phyloP scores from a whole-genome alignment of 495 filamentous ascomycete genomes.

The Penicillium coprophilum region DNA sequence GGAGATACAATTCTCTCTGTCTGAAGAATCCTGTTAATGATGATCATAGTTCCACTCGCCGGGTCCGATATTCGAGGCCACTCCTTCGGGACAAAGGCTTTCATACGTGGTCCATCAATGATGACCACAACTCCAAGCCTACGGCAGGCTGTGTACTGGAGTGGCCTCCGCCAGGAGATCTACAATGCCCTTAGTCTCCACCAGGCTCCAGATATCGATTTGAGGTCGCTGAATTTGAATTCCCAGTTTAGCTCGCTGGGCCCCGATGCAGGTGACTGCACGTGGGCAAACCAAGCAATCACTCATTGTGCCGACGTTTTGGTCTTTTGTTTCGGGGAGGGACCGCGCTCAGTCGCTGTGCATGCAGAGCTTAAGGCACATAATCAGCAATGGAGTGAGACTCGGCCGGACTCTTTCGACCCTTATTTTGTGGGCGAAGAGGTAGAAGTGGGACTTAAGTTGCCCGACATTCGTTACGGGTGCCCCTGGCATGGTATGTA shows the following conservation, averaged over 20 bases:
- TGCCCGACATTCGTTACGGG: constrained; percentile 28
- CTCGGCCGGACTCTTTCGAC: constrained; percentile 25
- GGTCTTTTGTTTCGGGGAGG: constrained; percentile 24
- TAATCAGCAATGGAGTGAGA: constrained; percentile 24
- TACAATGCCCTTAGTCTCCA: constrained; percentile 28
- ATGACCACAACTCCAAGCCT: constrained; percentile 25
- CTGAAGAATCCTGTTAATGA: constrained; percentile 3
- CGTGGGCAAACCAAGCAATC: constrained; percentile 31
- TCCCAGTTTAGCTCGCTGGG: constrained; percentile 21
- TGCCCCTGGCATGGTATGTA: constrained; percentile 28
- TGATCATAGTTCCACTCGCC: constrained; percentile 26
- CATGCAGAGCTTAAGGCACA: constrained; percentile 21
- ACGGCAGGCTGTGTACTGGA: constrained; percentile 30
- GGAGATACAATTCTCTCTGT: background rate
- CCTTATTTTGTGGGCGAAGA: constrained; percentile 26
- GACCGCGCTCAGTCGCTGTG: constrained; percentile 19
- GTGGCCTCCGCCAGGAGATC: constrained; percentile 29
- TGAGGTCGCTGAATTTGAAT: constrained; percentile 29
- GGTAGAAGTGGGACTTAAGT: constrained; percentile 17
- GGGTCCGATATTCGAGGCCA: constrained; percentile 30
- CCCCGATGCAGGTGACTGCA: constrained; percentile 22
- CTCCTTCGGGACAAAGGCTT: constrained; percentile 29
- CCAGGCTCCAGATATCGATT: constrained; percentile 27
- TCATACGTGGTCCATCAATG: constrained; percentile 25
- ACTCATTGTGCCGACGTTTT: constrained; percentile 30